Base-by-base conservation (phyloP, 2,329 filamentous ascomycete species). In the Sporothrix inflata region DNA sequence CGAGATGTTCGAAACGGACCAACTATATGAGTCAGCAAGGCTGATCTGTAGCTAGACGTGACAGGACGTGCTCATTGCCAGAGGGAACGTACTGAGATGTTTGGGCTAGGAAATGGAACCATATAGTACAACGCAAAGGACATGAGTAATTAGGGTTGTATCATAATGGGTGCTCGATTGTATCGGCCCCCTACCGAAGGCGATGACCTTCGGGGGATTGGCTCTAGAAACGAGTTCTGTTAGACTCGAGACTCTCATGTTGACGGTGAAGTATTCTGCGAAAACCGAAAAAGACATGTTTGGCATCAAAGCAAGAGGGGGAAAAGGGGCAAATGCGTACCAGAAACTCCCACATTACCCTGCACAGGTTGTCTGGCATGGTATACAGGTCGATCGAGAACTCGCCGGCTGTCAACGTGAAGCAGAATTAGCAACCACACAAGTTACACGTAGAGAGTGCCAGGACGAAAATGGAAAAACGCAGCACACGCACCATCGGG, bases 301-400 rank as follows among this genome's bases (percentile, higher is more conserved):
- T 4, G n/a, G 47, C 16, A 47, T 27, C 14, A 47, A 24, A 9
- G 34, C 8, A 38, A 9, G 24, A 9, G n/a, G n/a, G 38, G 24
- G 16, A 30, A 45, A 14, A 60, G 30, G 30, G 57, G 21, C 14
- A 19, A 11, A 21, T 9, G 80, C 82, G 80, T 80, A 86, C 87
- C 77, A 89, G 79, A 80, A 96, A 97, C 74, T 98, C 95, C 95
- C 95, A 98, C 73, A 99, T 90, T 89, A 94, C 94, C 82, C 96
- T 97, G 80, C 96, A 92, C 49, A 98, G 87, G 38, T 85, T 83
- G 76, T 98, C 96, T 0, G 96, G 94, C 75, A 99, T 89, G n/a
- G 96, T 98, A 84, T 97, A 98, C 73, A 99, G 87, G 79, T 99
- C 96, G 77, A 99, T 95, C 74, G 97, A 96, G 84, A 99, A 99